phyloP scores from a whole-genome alignment of 345 rosid species.

The thale cress (Arabidopsis thaliana) region TAIR10.1 NC_003075.7:10507501-10508000 shows the following conservation, averaged over 20 bases:
- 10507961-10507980: conserved; percentile 28
- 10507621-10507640: conserved; percentile 53
- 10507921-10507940: conserved; percentile 32
- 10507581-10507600: conserved; percentile 51
- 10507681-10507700: conserved; percentile 53
- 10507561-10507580: conserved; percentile 53
- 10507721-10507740: conserved; percentile 58
- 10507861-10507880: conserved; percentile 19
- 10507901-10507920: conserved; percentile 49
- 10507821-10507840: conserved; percentile 42
- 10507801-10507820: conserved; percentile 28
- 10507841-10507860: conserved; percentile 42
- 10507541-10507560: conserved; percentile 60
- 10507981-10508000: neutral
- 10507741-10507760: conserved; percentile 54
- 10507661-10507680: conserved; percentile 53
- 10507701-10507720: conserved; percentile 46
- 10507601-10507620: conserved; percentile 45
- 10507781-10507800: conserved; percentile 59
- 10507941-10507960: neutral
- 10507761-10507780: conserved; percentile 58
- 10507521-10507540: conserved; percentile 45
- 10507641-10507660: conserved; percentile 68
- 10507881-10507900: conserved; percentile 49
- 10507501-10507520: conserved; percentile 43